Conservation (phyloP, 495 filamentous ascomycete species). For the Penicillium herquei region DNA sequence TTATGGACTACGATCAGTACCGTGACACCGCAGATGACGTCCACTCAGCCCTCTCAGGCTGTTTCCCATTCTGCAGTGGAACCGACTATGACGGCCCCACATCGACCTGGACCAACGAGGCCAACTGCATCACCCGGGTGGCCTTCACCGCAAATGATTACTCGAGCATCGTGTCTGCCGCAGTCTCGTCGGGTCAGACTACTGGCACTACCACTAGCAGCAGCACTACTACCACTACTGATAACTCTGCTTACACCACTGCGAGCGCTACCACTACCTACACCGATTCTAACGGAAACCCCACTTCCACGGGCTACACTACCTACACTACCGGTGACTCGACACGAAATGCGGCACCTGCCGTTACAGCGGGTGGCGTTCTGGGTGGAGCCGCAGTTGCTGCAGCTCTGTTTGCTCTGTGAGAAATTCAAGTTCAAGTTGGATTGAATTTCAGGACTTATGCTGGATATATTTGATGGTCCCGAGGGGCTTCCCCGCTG, state of each 20-base stretch:
- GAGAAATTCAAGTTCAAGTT: not conserved
- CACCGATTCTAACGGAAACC: not conserved
- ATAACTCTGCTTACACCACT: no score
- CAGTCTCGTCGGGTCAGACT: not conserved
- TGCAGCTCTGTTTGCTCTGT: not conserved
- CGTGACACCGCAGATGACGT: not conserved
- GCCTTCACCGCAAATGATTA: slow-evolving; percentile 1
- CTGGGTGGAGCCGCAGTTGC: slow-evolving; percentile 3
- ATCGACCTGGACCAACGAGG: not conserved
- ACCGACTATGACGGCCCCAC: not conserved
- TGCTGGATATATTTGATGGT: no score
- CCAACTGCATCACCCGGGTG: slow-evolving; percentile 1
- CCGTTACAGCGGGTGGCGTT: not conserved
- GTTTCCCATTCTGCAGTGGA: slow-evolving; percentile 5
- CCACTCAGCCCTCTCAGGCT: not conserved
- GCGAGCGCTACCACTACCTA: no score
- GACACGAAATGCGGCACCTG: not conserved
- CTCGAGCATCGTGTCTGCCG: not conserved
- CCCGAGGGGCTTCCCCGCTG: no score
- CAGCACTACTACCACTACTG: not conserved
- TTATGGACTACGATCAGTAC: not conserved
- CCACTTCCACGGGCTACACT: not conserved
- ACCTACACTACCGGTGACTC: not conserved
- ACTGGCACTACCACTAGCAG: not conserved
- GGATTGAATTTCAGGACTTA: not conserved